phyloP scores from a whole-genome alignment of 108 stramenopile genomes.

The Seminavis robusta region DNA sequence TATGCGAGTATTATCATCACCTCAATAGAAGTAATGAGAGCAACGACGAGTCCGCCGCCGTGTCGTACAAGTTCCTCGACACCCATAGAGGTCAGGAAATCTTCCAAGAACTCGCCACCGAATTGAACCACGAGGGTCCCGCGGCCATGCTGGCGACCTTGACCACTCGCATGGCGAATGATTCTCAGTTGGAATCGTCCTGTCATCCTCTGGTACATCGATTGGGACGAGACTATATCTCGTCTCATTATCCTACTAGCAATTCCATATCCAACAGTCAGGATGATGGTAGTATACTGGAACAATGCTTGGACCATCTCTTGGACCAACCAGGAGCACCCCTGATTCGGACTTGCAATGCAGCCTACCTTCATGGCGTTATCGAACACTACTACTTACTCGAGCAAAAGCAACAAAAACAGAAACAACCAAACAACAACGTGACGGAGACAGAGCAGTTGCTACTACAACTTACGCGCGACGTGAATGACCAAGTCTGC shows the following conservation, averaged over 20 bases:
- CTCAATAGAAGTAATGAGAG: too few species aligned
- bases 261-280: background rate
- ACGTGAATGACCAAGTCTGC: background rate
- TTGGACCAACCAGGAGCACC: too few species aligned
- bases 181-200: background rate
- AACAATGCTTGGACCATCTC: too few species aligned
- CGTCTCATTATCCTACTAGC: background rate
- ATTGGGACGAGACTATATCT: background rate
- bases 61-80: background rate
- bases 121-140: background rate
- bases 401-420: background rate
- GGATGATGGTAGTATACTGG: too few species aligned
- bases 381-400: conserved; percentile 24
- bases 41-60: background rate
- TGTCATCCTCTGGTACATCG: background rate
- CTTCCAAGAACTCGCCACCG: background rate
- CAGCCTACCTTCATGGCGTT: conserved; percentile 24
- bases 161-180: background rate
- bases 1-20: too few species aligned
- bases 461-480: background rate
- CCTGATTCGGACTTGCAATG: conserved; percentile 25
- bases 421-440: background rate
- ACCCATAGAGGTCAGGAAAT: background rate
- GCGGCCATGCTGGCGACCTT: background rate
- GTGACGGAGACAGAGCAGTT: background rate